phyloP scores from a whole-genome alignment of 176 grass and related monocot genomes.

The Raddia distichophylla region DNA sequence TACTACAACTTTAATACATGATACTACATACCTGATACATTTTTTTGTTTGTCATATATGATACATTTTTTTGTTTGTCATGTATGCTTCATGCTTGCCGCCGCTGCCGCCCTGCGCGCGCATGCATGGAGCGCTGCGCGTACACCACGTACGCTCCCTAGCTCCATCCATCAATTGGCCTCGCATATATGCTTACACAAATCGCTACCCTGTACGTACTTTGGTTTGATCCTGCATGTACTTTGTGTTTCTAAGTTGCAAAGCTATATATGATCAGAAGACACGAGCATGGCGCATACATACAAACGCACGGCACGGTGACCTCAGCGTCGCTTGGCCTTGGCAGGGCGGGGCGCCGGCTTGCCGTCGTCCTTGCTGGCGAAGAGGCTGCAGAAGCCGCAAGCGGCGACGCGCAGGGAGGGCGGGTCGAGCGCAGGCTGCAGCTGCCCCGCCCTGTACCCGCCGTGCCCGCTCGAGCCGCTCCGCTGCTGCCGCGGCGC shows the following conservation, averaged over 20 bases:
- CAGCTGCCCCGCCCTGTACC: conserved; percentile 58
- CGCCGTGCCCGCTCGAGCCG: conserved; percentile 47
- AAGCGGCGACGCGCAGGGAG: conserved; percentile 71
- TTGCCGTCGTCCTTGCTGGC: conserved; percentile 45
- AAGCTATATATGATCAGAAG: background rate
- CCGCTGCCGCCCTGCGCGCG: too few relatives aligned
- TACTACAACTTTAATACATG: too few relatives aligned
- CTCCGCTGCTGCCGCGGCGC: conserved; percentile 29
- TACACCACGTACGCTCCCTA: too few relatives aligned
- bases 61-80: too few relatives aligned
- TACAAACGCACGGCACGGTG: background rate
- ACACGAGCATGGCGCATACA: background rate
- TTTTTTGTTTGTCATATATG: too few relatives aligned
- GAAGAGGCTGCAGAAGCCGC: conserved; percentile 81
- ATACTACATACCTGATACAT: too few relatives aligned
- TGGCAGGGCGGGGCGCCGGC: background rate
- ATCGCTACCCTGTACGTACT: background rate
- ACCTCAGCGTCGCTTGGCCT: conserved; percentile 36
- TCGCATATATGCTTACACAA: background rate
- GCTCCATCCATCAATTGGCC: too few relatives aligned
- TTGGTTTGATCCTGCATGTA: conserved; percentile 12
- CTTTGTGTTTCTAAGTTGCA: background rate
- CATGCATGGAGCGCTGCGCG: too few relatives aligned
- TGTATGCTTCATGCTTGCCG: too few relatives aligned
- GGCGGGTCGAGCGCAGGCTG: conserved; percentile 73